These are phyloP conservation scores for Platanthera zijinensis DNA, from an alignment of 106 monocot genomes.

Conservation along the genomic window DNA sequence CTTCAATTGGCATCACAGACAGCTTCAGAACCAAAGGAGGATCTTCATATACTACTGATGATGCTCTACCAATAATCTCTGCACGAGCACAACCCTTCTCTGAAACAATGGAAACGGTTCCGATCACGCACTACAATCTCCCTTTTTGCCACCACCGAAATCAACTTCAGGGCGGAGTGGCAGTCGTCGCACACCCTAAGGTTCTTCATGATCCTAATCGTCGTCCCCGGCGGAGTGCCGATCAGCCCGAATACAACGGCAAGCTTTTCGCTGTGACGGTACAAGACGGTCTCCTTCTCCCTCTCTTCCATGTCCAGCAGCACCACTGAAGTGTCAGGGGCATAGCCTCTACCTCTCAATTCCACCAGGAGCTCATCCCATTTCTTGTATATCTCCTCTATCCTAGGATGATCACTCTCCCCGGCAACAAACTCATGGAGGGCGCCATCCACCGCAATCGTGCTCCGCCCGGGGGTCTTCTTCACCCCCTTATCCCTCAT, in stretches of 20 bases:
- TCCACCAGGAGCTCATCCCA: slow-evolving; percentile 47
- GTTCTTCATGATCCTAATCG: slow-evolving; percentile 76
- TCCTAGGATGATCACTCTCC: slow-evolving; percentile 26
- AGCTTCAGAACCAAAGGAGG: neutral
- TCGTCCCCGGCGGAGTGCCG: slow-evolving; percentile 32
- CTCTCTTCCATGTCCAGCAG: slow-evolving; percentile 56
- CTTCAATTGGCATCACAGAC: neutral
- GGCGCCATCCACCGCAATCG: slow-evolving; percentile 25
- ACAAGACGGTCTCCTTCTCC: slow-evolving; percentile 42
- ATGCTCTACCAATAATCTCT: slow-evolving; percentile 58
- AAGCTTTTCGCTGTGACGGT: slow-evolving; percentile 69
- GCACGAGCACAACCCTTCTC: slow-evolving; percentile 48
- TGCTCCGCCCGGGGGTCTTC: slow-evolving; percentile 65
- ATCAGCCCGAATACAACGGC: slow-evolving; percentile 51
- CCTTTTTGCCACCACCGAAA: slow-evolving; percentile 31
- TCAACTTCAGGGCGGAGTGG: slow-evolving; percentile 53
- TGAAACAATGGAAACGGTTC: slow-evolving; percentile 60
- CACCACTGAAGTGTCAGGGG: slow-evolving; percentile 49
- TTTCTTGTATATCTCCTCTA: slow-evolving; percentile 23
- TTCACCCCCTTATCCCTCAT: slow-evolving; percentile 60
- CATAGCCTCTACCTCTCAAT: slow-evolving; percentile 38
- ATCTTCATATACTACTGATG: neutral
- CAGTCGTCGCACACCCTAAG: slow-evolving; percentile 69
- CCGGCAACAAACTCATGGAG: slow-evolving; percentile 59
- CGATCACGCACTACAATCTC: slow-evolving; percentile 54